Conservation (phyloP, 176 grass and related monocot genomes). For the Ampelocalamus luodianensis region DNA sequence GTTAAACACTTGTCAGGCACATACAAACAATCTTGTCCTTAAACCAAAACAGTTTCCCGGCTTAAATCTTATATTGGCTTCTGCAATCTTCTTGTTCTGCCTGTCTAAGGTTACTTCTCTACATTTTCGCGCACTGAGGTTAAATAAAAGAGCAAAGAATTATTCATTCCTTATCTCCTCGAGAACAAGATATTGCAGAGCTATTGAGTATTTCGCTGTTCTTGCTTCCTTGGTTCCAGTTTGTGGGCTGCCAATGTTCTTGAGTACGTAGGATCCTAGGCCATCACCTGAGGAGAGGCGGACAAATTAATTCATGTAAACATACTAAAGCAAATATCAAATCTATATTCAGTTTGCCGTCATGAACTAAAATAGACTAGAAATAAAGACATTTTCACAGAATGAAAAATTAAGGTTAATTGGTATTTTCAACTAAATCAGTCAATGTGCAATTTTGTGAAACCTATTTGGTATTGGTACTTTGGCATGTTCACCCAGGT, state of each 20-base stretch:
- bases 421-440: conserved; percentile 29
- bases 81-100: neutral
- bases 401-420: neutral
- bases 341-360: neutral
- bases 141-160: neutral
- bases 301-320: conserved; percentile 17
- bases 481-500: neutral
- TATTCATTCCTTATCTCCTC: conserved; percentile 60
- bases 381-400: neutral
- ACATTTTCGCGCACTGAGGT: neutral
- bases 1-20: neutral
- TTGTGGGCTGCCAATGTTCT: conserved; percentile 47
- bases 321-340: conserved; percentile 26
- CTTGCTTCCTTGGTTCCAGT: conserved; percentile 48
- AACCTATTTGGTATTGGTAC: conserved; percentile 22
- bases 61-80: neutral
- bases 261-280: conserved; percentile 60
- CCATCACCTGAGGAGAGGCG: conserved; percentile 53
- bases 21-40: neutral
- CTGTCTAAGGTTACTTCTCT: neutral
- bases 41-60: neutral
- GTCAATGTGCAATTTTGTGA: neutral
- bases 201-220: conserved; percentile 81
- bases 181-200: conserved; percentile 71
- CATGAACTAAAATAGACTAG: conserved; percentile 4